Percentiles rank a stretch among this genome's conserved stretches.
phyloP scores from a whole-genome alignment of 805 yeast species.

The Candida broadrunensis region DNA sequence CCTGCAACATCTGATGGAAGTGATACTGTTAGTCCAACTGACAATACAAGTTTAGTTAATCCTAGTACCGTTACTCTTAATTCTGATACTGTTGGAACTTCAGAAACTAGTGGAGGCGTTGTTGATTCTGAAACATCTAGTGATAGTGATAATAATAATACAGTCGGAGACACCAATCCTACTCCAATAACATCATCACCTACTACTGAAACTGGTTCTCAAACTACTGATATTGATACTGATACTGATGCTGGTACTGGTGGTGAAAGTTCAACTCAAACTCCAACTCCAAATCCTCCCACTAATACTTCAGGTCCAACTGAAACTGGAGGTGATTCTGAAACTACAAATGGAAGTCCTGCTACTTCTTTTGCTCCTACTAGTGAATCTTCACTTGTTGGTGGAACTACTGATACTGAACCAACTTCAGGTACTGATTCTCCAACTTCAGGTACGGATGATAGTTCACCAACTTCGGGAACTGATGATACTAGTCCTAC shows the following conservation, averaged over 20 bases:
- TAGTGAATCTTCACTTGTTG: not conserved
- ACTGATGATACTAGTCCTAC: not conserved
- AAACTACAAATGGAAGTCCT: not conserved
- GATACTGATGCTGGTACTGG: not conserved
- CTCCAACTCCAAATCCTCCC: not conserved
- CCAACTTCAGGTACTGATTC: not conserved
- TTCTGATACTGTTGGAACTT: not conserved
- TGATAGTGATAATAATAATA: not conserved
- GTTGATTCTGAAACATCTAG: not conserved
- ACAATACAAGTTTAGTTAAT: not conserved
- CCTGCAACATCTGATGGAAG: not conserved
- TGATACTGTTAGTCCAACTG: not conserved
- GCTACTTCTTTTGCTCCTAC: not conserved
- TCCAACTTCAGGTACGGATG: not conserved
- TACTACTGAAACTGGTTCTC: not conserved
- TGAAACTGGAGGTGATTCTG: not conserved
- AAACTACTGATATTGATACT: not conserved
- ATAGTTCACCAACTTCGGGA: not conserved
- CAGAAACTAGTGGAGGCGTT: not conserved
- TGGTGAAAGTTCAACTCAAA: not conserved
- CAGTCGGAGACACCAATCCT: no score
- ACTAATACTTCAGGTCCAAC: not conserved
- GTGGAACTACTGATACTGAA: not conserved
- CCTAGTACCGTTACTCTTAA: not conserved
- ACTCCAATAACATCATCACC: no score